These are phyloP conservation scores for Neurospora sp. DNA, from an alignment of 495 filamentous ascomycete genomes.

Conservation along the genomic window DNA sequence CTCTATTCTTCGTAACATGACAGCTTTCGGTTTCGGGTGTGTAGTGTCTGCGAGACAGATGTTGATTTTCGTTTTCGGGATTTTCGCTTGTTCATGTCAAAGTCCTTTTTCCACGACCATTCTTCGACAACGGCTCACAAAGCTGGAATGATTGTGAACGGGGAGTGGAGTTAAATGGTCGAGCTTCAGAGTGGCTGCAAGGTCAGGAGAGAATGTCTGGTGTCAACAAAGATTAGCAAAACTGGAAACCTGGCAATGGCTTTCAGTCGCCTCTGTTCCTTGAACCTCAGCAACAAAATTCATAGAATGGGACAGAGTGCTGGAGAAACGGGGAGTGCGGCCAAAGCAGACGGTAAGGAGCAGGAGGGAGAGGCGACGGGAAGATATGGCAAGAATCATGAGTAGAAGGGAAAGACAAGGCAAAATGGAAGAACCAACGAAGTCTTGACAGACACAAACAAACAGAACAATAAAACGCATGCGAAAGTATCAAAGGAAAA, in stretches of 20 bases:
- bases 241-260: neutral
- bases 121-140: no score
- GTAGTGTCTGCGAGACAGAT: no score
- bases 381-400: neutral
- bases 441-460: neutral
- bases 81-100: no score
- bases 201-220: neutral
- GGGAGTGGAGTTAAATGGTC: neutral
- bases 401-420: neutral
- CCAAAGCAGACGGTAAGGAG: no score
- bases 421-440: neutral
- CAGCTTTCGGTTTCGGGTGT: no score
- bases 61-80: no score
- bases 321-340: neutral
- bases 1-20: no score
- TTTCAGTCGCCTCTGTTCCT: neutral
- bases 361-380: no score
- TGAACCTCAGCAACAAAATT: neutral
- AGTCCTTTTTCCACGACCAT: no score
- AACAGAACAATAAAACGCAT: neutral
- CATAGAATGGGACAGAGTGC: neutral
- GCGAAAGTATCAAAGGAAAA: neutral
- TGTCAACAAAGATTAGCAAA: neutral
- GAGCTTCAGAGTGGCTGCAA: neutral
- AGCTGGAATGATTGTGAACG: neutral